phyloP scores from a whole-genome alignment of 2,329 filamentous ascomycete species.

The Venturia nashicola region DNA sequence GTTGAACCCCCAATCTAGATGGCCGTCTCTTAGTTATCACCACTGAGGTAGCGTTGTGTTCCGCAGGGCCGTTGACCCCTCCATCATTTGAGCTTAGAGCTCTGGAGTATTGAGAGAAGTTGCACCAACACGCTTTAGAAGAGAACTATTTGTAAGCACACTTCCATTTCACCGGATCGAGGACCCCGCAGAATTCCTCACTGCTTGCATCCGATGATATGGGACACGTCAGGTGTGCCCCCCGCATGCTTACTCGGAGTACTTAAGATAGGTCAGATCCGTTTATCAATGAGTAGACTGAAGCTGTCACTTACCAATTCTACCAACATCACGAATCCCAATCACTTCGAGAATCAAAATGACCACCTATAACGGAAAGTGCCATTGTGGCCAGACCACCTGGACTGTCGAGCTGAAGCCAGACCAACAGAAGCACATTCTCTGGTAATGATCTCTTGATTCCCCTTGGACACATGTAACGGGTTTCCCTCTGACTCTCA shows the following conservation, averaged over 20 bases:
- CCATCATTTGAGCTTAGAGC: background rate
- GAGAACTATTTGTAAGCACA: background rate
- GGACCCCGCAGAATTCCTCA: background rate
- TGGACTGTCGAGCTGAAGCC: constrained; percentile 38
- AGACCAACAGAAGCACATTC: constrained; percentile 32
- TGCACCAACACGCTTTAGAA: background rate
- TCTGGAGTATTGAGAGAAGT: background rate
- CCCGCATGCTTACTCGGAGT: background rate
- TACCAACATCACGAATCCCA: background rate
- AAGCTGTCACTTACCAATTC: background rate
- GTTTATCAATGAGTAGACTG: background rate
- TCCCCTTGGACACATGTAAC: no score
- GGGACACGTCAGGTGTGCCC: background rate
- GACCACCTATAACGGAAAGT: constrained; percentile 36
- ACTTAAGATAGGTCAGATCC: background rate
- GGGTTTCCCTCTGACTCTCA: background rate
- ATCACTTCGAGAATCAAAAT: constrained; percentile 19
- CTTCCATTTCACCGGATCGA: background rate
- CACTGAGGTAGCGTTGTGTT: background rate
- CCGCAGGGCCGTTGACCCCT: background rate
- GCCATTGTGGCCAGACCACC: constrained; percentile 42
- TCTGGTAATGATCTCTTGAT: constrained; percentile 28
- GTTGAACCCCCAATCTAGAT: background rate
- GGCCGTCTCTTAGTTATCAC: background rate
- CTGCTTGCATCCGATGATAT: background rate